Evolutionary conservation across 768 basidiomycete species (phyloP).

Genomic region (Sistotremastrum niveocremeum): DNA sequence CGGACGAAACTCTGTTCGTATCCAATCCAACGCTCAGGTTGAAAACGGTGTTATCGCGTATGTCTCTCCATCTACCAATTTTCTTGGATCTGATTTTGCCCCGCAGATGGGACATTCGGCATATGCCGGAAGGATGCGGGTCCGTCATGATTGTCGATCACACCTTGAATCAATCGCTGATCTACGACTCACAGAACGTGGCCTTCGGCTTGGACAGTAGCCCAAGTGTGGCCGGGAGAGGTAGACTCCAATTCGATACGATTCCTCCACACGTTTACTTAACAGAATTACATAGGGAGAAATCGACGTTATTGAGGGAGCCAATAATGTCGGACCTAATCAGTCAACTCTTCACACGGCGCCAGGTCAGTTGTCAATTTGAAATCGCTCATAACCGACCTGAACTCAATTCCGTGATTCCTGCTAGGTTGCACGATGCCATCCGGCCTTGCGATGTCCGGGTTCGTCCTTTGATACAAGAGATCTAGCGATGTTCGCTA

Average conservation of each 20-base stretch:
- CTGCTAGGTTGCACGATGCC: slow-evolving; percentile 14
- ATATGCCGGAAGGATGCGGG: slow-evolving; percentile 6
- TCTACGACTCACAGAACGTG: too few relatives aligned
- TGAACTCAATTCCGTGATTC: too few relatives aligned
- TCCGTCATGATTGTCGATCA: too few relatives aligned
- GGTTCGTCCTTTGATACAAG: background rate
- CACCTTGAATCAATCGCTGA: background rate
- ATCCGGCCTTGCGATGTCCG: slow-evolving; percentile 6
- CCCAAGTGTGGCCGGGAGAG: background rate
- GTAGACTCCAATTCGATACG: too few relatives aligned
- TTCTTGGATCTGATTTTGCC: slow-evolving; percentile 2
- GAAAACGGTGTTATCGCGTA: slow-evolving; percentile 41
- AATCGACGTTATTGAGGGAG: slow-evolving; percentile 20
- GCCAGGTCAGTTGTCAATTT: slow-evolving; percentile 4
- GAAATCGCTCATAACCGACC: too few relatives aligned
- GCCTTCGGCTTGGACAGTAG: too few relatives aligned
- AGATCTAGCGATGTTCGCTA: too few relatives aligned
- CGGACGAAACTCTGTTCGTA: slow-evolving; percentile 45
- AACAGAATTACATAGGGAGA: background rate
- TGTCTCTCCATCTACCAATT: slow-evolving; percentile 6
- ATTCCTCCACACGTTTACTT: too few relatives aligned
- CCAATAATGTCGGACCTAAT: slow-evolving; percentile 18
- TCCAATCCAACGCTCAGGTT: slow-evolving; percentile 39
- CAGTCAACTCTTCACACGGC: slow-evolving; percentile 18
- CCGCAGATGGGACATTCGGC: background rate